Evolutionary conservation across 2,329 filamentous ascomycete genomes (phyloP).

Genomic region (Aspergillus neoniger): DNA sequence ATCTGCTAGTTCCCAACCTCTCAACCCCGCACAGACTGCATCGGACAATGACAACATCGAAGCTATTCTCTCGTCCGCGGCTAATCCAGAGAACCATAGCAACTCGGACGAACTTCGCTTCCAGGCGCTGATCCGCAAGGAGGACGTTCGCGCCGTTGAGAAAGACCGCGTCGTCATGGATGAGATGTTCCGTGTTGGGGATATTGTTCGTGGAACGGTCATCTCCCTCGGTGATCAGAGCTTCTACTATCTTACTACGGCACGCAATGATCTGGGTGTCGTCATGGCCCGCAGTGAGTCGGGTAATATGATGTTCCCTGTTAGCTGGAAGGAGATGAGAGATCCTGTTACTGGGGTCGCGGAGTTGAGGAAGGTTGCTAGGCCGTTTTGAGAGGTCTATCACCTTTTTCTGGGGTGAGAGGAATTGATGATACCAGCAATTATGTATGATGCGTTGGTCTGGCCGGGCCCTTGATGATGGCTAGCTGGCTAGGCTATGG

Average conservation of each 20-base stretch:
- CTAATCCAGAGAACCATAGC: conserved; percentile 44
- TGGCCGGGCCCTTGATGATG: too few relatives aligned
- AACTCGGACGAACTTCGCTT: conserved; percentile 67
- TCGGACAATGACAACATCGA: conserved; percentile 43
- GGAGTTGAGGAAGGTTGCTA: conserved; percentile 89
- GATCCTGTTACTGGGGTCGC: conserved; percentile 75
- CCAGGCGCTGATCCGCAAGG: conserved; percentile 79
- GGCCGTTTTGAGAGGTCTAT: conserved; percentile 68
- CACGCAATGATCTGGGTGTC: conserved; percentile 86
- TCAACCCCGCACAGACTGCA: conserved; percentile 24
- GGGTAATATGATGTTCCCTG: conserved; percentile 87
- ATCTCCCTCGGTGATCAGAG: conserved; percentile 91
- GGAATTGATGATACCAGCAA: conserved; percentile 6
- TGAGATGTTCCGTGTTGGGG: conserved; percentile 88
- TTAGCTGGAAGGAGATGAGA: conserved; percentile 93
- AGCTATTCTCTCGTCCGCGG: conserved; percentile 40
- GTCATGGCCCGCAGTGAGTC: conserved; percentile 88
- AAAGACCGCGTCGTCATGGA: conserved; percentile 92
- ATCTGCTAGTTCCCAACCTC: conserved; percentile 16
- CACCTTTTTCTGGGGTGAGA: neutral
- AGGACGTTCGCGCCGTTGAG: conserved; percentile 92
- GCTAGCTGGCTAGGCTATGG: too few relatives aligned
- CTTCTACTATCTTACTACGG: conserved; percentile 93
- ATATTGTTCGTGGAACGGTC: conserved; percentile 84
- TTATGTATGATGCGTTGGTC: too few relatives aligned